These are phyloP conservation scores for Crithidia thermophila DNA, from an alignment of 208 protist genomes.

Conservation along the genomic window DNA sequence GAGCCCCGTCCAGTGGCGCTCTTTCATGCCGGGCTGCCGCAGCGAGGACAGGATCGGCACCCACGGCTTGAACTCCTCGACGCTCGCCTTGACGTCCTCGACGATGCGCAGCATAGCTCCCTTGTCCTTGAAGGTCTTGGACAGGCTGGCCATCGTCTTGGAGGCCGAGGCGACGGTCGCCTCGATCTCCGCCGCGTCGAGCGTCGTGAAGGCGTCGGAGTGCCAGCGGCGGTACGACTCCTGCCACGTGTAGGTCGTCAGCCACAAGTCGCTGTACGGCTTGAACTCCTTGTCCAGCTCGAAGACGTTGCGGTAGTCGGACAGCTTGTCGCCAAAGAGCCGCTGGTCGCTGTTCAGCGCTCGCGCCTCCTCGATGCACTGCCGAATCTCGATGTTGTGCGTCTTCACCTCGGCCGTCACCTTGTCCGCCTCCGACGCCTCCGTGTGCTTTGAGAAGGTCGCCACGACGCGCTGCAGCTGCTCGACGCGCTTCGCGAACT, in stretches of 20 bases:
- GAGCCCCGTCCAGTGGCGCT: constrained; percentile 95
- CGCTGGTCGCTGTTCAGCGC: constrained; percentile 96
- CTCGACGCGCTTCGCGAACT: constrained; percentile 94
- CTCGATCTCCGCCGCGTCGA: constrained; percentile 96
- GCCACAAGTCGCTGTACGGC: constrained; percentile 96
- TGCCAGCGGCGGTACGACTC: constrained; percentile 94
- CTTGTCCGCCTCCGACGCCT: constrained; percentile 91
- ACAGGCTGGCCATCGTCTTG: constrained; percentile 91
- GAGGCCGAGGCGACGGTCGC: constrained; percentile 73
- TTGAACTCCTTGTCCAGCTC: constrained; percentile 97
- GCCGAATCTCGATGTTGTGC: constrained; percentile 93
- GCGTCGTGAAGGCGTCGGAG: constrained; percentile 92
- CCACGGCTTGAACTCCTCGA: constrained; percentile 96
- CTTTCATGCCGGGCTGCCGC: constrained; percentile 96
- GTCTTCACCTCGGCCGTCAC: constrained; percentile 95
- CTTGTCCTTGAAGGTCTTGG: constrained; percentile 95
- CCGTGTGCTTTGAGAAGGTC: constrained; percentile 94
- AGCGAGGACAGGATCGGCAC: constrained; percentile 95
- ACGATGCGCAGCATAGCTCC: constrained; percentile 90
- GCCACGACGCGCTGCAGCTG: constrained; percentile 91
- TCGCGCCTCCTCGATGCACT: constrained; percentile 91
- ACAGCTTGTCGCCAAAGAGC: constrained; percentile 94
- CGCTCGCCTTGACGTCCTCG: constrained; percentile 76
- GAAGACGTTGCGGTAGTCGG: constrained; percentile 95
- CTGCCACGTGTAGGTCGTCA: constrained; percentile 95